Evolutionary conservation across 176 grass and related monocot species (phyloP), one percentile per base, ranked within the genome.

Genomic region (Aegilops speltoides): DNA sequence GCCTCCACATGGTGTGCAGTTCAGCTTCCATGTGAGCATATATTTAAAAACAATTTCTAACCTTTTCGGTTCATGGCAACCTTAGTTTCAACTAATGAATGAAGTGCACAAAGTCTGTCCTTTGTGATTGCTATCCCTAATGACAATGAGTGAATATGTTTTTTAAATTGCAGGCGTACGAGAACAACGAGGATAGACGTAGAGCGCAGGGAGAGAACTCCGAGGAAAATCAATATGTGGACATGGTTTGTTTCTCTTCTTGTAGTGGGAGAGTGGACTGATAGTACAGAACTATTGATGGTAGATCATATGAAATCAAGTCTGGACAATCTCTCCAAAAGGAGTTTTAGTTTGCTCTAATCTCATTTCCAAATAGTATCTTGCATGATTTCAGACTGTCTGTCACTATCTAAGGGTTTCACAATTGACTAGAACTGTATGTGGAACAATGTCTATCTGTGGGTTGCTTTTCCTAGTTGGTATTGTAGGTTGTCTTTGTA

Each of bases 141-240:
- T 73, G 73, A 76, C 11, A 77, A 10, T 22, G 24, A 62, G 24
- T 76, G 14, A 31, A 75, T 69, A 60, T 87, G 82, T 37, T 73
- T 87, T 33, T 45, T 93, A 54, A 64, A 67, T 82, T 72, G 43
- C 88, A 98, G 93, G 93, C 93, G 19, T 79, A 87, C 28, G 94
- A 96, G 73, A 98, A 89, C 62, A 96, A 93, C 60, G 97, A 94
- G 79, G 93, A 96, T 75, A 82, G 68, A 76, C 90, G 92, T 88
- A 95, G 81, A 93, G 87, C 82, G 25, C 88, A 91, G 76, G 83
- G 79, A 77, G 88, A 93, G 36, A 94, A 23, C 70, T 88, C 88
- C 14, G 97, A 96, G 76, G 92, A 96, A 75, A 79, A 80, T 76
- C 85, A 83, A 80, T 92, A 87, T 68, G 74, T 78, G 36, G 97